A percentile compares a stretch with the other conserved stretches of the same genome.
These are phyloP conservation scores for Coemansia sp. DNA, from an alignment of 192 early-diverging fungal genomes.

Conservation along the genomic window DNA sequence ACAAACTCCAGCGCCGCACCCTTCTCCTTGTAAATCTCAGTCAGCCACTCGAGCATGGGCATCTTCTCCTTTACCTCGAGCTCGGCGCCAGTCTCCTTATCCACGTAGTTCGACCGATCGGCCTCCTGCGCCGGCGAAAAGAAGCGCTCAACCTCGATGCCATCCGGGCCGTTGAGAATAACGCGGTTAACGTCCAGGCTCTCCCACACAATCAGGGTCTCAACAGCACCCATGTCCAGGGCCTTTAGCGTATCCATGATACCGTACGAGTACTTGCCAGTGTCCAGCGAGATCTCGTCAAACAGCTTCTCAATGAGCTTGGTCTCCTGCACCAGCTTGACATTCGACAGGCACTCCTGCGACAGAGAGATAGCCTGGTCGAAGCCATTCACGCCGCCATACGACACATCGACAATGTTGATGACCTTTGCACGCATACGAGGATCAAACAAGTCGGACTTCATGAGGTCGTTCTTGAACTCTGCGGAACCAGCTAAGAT, in stretches of 20 bases:
- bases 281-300: conserved; percentile 95
- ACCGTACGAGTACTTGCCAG: conserved; percentile 95
- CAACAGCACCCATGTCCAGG: conserved; percentile 96
- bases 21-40: conserved; percentile 96
- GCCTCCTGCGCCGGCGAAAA: conserved; percentile 85
- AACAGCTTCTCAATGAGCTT: conserved; percentile 95
- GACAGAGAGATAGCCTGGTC: conserved; percentile 95
- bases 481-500: conserved; percentile 98
- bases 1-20: conserved; percentile 92
- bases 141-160: conserved; percentile 67
- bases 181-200: conserved; percentile 81
- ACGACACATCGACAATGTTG: conserved; percentile 95
- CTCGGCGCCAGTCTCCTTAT: conserved; percentile 66
- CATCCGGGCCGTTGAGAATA: conserved; percentile 72
- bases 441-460: conserved; percentile 95
- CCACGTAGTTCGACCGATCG: conserved; percentile 68
- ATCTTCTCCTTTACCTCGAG: conserved; percentile 80
- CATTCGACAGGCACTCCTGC: conserved; percentile 87
- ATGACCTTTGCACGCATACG: conserved; percentile 86
- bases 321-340: conserved; percentile 99
- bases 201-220: conserved; percentile 97
- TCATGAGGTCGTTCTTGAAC: conserved; percentile 95
- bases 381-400: conserved; percentile 99
- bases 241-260: conserved; percentile 95
- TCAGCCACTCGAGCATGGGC: conserved; percentile 94